These are phyloP conservation scores for Ceratocystis colombiana DNA, from an alignment of 2,329 filamentous ascomycete genomes.

Conservation along the genomic window DNA sequence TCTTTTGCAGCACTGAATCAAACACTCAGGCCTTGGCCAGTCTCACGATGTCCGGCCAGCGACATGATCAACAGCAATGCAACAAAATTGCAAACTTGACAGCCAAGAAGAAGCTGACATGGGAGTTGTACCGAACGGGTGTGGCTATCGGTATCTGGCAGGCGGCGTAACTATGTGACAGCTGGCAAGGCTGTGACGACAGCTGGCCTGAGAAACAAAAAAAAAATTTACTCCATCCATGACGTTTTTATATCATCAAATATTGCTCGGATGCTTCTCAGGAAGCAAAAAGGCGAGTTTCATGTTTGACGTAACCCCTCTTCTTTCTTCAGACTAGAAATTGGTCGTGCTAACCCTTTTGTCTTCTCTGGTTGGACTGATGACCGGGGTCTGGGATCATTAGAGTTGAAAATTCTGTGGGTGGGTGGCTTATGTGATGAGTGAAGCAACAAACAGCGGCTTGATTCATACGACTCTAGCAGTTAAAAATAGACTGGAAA, in stretches of 20 bases:
- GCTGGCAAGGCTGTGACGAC: not conserved
- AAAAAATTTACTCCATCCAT: not conserved
- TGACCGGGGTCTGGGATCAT: conserved; percentile 8
- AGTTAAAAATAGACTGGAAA: too few relatives aligned
- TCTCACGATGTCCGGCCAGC: not conserved
- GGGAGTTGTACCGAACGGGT: not conserved
- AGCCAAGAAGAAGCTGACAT: not conserved
- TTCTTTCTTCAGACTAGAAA: not conserved
- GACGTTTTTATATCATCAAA: not conserved
- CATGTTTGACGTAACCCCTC: conserved; percentile 4
- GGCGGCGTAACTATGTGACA: not conserved
- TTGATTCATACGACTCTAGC: too few relatives aligned
- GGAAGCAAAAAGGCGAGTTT: conserved; percentile 6
- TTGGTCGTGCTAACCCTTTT: too few relatives aligned
- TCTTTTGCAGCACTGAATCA: not conserved
- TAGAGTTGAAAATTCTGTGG: not conserved
- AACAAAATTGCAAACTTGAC: conserved; percentile 2
- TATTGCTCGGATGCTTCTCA: conserved; percentile 12
- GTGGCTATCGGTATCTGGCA: not conserved
- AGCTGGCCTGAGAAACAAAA: not conserved
- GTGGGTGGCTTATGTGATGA: not conserved
- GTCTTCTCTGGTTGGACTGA: too few relatives aligned
- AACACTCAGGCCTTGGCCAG: not conserved
- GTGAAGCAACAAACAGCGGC: not conserved
- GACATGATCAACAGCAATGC: not conserved